Evolutionary conservation across 768 basidiomycete species (phyloP).

Genomic region (Lactarius akahatsu): DNA sequence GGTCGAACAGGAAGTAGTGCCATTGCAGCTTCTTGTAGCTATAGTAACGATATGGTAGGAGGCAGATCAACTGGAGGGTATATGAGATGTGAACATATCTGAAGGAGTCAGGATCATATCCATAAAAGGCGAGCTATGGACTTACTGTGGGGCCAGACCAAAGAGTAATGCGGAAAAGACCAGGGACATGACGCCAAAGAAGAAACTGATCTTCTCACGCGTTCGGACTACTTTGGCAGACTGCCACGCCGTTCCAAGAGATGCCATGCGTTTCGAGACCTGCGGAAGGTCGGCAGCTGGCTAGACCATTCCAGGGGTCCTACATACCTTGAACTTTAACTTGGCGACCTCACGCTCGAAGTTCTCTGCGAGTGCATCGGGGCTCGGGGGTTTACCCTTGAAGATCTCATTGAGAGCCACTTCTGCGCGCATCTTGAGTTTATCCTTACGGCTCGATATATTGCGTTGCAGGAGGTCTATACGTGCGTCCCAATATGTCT

Average conservation of each 20-base stretch:
- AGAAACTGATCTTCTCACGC: slow-evolving; percentile 85
- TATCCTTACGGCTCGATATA: slow-evolving; percentile 83
- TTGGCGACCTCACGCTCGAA: slow-evolving; percentile 84
- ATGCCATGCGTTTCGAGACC: slow-evolving; percentile 79
- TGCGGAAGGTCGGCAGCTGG: slow-evolving; percentile 34
- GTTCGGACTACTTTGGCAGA: slow-evolving; percentile 85
- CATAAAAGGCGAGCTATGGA: slow-evolving; percentile 30
- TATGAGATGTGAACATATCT: slow-evolving; percentile 91
- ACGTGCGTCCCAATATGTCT: slow-evolving; percentile 93
- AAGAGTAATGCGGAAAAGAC: slow-evolving; percentile 83
- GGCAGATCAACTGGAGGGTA: slow-evolving; percentile 70
- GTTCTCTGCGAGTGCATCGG: slow-evolving; percentile 69
- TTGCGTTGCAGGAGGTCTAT: slow-evolving; percentile 79
- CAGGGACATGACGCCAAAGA: slow-evolving; percentile 90
- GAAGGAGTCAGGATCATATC: slow-evolving; percentile 28
- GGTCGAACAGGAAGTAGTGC: slow-evolving; percentile 92
- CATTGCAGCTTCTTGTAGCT: slow-evolving; percentile 89
- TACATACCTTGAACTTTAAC: slow-evolving; percentile 78
- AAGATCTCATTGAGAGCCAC: slow-evolving; percentile 55
- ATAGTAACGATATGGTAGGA: slow-evolving; percentile 81
- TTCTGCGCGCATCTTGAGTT: slow-evolving; percentile 78
- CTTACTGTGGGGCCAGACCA: slow-evolving; percentile 82
- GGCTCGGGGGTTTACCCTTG: slow-evolving; percentile 60
- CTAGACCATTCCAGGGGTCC: background rate
- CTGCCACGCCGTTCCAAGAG: slow-evolving; percentile 84